Base-by-base conservation (phyloP, 2,329 filamentous ascomycete genomes). In the Huntiella decipiens region DNA sequence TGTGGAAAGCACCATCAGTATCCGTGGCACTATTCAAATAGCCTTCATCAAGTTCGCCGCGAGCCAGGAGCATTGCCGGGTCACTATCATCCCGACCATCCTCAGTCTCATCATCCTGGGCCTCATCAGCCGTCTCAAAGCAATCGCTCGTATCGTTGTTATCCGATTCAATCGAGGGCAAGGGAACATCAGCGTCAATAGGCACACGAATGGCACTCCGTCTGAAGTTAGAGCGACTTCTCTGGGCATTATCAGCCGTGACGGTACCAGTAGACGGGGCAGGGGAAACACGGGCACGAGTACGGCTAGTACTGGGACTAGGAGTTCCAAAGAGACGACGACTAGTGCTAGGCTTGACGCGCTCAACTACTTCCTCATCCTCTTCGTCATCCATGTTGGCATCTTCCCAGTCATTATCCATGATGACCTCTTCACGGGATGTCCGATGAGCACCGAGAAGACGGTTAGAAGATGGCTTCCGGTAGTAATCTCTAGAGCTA, bases 1-100 rank as follows among this genome's bases (percentile, higher is more conserved):
- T 95, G 59, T 93, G 82, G 73, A 96, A 96, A 54, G 96, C 88
- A 8, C 86, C 93, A 62, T 93, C 87, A 0, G 85, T 94, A 10
- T 68, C 73, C 8, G 47, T 49, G 5, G 38, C 42, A 28, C 45
- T 38, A 12, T 31, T 41, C 5, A 31, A n/a, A 3, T 28, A 28
- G 6, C 22, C 22, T 10, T 28, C 22, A 28, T 28, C 22, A 10
- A 28, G 22, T 10, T 28, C 22, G 2, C 22, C 22, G 10, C 8
- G 22, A 7, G 22, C 22, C 22, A 28, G 6, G 6, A 28, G 22
- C 6, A 28, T 8, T 7, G 22, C 22, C 6, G 22, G 22, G 22
- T 28, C 22, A 28, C 22, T 28, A 28, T 31, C n/a, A 28, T 31
- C 19, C 8, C 13, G 35, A 38, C 6, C 15, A 31, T 41, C 39